A percentile compares a stretch with the other conserved stretches of the same genome.
phyloP scores from a whole-genome alignment of 495 filamentous ascomycete species.

The Annulohypoxylon stygium region DNA sequence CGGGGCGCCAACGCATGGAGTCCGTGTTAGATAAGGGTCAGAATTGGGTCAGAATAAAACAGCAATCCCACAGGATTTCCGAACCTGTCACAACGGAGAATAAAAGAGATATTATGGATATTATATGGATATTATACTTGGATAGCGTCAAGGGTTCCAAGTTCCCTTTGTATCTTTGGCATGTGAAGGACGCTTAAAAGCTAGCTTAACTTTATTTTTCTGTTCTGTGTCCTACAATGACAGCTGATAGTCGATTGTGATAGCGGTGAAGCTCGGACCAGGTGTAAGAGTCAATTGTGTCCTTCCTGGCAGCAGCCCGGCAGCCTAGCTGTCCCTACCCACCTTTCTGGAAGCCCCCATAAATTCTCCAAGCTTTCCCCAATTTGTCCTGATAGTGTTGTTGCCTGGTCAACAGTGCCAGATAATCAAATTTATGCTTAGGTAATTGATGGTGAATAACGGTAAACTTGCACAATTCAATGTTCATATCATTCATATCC shows the following conservation, averaged over 20 bases:
- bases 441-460: conserved; percentile 6
- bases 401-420: conserved; percentile 35
- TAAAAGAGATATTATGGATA: not conserved
- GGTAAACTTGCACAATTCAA: conserved; percentile 39
- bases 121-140: not conserved
- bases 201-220: not conserved
- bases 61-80: conserved; percentile 13
- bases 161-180: conserved; percentile 18
- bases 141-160: conserved; percentile 22
- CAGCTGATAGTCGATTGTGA: not conserved
- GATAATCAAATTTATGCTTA: conserved; percentile 24
- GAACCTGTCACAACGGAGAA: conserved; percentile 25
- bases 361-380: conserved; percentile 26
- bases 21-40: not conserved
- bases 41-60: not conserved
- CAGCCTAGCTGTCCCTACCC: too few relatives aligned
- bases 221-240: not conserved
- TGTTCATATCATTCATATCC: not conserved
- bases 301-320: too few relatives aligned
- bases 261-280: conserved; percentile 22
- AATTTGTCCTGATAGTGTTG: conserved; percentile 17
- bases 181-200: conserved; percentile 45
- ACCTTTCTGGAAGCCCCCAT: conserved; percentile 5
- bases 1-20: conserved; percentile 8
- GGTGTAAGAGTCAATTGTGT: not conserved